Base-by-base conservation (phyloP, 345 rosid genomes). In the Populus alba region DNA sequence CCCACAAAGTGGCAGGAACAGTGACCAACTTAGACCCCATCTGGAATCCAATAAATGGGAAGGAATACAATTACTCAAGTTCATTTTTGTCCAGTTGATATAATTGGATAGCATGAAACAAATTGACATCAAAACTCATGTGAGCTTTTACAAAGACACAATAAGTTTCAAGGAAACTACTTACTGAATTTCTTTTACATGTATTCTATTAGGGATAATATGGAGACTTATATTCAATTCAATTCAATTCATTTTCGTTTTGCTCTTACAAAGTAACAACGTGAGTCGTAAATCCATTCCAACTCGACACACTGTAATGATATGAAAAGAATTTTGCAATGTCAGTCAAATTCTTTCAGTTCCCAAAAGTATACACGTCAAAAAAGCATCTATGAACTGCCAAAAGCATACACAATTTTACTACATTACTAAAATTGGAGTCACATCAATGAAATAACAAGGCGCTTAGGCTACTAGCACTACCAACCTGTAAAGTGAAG, bases 401-500 rank as follows among this genome's bases (percentile, higher is more conserved):
- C 33, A 29, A 45, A 70, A 25, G 9, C 15, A 27, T 31, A 17
- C 29, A 70, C 59, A 57, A 12, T 57, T 53, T 13, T n/a, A 57
- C 63, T 57, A 57, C 12, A n/a, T 57, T n/a, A 57, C 63, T 18
- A 8, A 9, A n/a, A n/a, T n/a, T 23, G 13, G 4, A n/a, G 27
- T 49, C 59, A 27, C 29, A 71, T 20, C 39, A 8, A 17, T 37
- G 41, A 8, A 2, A 31, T 10, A 67, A 16, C 31, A 62, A 62
- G 67, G 10, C 16, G 6, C 11, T 6, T 62, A 37, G 27, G 25
- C 23, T 8, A 49, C 37, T 49, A 71, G 47, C 68, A 73, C 33
- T 74, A 70, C 75, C 22, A 80, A 80, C 82, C 82, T 80, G 82
- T 70, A 80, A 62, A 75, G 82, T 80, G 57, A 80, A 80, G 65